Base-by-base conservation (phyloP, 768 basidiomycete species). In the Phlegmacium glaucopus region DNA sequence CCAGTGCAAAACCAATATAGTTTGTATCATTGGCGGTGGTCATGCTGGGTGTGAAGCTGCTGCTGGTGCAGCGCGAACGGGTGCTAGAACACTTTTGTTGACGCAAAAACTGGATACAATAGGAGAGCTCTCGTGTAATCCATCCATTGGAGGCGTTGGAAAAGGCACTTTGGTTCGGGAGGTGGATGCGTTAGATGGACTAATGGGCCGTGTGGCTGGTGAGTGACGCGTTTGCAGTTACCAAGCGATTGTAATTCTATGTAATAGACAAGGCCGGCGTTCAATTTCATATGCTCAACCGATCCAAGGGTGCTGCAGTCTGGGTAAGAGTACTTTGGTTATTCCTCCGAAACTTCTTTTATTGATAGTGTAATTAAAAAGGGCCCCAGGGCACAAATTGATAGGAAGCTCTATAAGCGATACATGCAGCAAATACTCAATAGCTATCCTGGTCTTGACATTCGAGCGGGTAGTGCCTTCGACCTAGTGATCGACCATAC, bases 1-100 rank as follows among this genome's bases (percentile, higher is more conserved):
- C 32, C 32, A 34, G 22, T 22, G 22, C 22, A 22, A 22, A 34
- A 10, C 32, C n/a, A 10, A 34, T 34, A 11, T 34, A 79, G 90
- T 93, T 0, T 90, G 90, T 56, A 76, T 95, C 26, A 90, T 95
- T 55, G 93, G 93, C 22, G 93, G 87, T 4, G 93, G 93, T 4
- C 93, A 95, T 71, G 93, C 93, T 26, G 93, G 93, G 1, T 92
- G 90, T 57, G 93, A 95, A 62, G 93, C 93, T 1, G 92, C 93
- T 0, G 80, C 91, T 5, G 93, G 86, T 2, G 77, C 92, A 12
- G 91, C 93, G 1, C 75, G 93, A 38, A 79, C 85, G 0, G 91
- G 93, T 1, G 91, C 92, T 2, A 75, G 77, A 51, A 94, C 91
- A 0, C 56, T 92, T 8, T 72, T 95, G 7, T 64, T 95, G 47